A percentile compares a stretch with the other conserved stretches of the same genome.
Evolutionary conservation across 2,329 filamentous ascomycete species (phyloP).

Genomic region (Fusarium cyanostomum): DNA sequence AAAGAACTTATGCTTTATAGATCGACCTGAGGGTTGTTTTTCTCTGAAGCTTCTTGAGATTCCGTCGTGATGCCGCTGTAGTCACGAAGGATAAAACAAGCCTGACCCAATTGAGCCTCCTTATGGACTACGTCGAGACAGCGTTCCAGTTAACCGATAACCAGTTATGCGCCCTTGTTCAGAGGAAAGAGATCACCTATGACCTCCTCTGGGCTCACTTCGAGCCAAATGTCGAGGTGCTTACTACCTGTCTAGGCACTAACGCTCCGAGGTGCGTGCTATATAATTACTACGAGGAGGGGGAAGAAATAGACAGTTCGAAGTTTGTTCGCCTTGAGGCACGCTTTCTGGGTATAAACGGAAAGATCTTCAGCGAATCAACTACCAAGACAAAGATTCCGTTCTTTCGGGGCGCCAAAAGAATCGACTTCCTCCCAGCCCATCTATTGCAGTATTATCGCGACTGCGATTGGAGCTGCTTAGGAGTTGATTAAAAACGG

Average conservation of each 20-base stretch:
- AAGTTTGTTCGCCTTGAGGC: background rate
- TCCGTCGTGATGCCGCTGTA: background rate
- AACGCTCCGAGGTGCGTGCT: background rate
- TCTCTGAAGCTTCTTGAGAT: background rate
- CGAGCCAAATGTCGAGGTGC: constrained; percentile 1
- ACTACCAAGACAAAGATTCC: background rate
- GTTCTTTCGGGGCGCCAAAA: background rate
- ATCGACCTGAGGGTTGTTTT: constrained; percentile 1
- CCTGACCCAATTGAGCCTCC: constrained; percentile 1
- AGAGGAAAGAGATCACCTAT: constrained; percentile 9
- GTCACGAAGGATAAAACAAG: background rate
- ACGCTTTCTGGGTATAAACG: background rate
- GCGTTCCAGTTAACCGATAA: background rate
- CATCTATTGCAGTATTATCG: background rate
- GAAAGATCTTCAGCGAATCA: background rate
- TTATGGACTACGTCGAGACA: background rate
- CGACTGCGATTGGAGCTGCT: background rate
- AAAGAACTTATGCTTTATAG: background rate
- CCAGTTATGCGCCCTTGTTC: background rate
- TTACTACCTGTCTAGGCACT: constrained; percentile 4
- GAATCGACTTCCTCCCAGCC: constrained; percentile 1
- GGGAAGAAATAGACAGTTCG: background rate
- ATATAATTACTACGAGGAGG: background rate
- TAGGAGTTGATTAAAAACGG: background rate
- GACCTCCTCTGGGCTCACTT: constrained; percentile 7